These are phyloP conservation scores for Pachysandra terminalis DNA, from an alignment of 164 flowering plant species.

Conservation along the genomic window DNA sequence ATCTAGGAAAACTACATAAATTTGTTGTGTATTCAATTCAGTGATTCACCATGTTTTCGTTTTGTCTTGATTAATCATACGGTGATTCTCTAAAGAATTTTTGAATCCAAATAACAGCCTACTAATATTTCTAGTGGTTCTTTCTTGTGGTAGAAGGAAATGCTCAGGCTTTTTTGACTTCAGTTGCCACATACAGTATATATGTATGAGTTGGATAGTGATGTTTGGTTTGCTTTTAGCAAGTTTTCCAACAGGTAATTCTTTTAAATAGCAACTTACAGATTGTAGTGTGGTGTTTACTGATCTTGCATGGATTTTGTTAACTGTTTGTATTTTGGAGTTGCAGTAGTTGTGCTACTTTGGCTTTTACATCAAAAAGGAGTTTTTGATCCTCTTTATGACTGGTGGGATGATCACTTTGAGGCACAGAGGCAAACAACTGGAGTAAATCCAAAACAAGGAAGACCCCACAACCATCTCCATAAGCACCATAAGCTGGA, in stretches of 20 bases:
- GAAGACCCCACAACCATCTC: conserved; percentile 19
- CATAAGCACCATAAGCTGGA: conserved; percentile 35
- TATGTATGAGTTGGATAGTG: conserved; percentile 79
- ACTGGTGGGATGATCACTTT: conserved; percentile 84
- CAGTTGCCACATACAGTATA: conserved; percentile 81
- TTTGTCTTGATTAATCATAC: not conserved
- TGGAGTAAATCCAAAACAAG: conserved; percentile 18
- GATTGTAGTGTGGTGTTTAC: too few species aligned
- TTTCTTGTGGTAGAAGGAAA: conserved; percentile 71
- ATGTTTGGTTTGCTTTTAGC: conserved; percentile 71
- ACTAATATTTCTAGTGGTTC: conserved; percentile 6
- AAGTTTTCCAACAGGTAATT: conserved; percentile 71
- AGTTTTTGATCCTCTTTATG: conserved; percentile 77
- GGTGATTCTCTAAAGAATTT: not conserved
- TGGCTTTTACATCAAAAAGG: conserved; percentile 94
- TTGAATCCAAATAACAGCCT: not conserved
- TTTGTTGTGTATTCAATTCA: too few species aligned
- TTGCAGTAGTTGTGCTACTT: conserved; percentile 65
- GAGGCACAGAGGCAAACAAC: conserved; percentile 16
- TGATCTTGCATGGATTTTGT: too few species aligned
- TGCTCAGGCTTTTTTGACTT: conserved; percentile 83
- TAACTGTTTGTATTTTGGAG: conserved; percentile 10
- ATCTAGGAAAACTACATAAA: too few species aligned
- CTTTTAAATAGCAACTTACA: not conserved
- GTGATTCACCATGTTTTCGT: too few species aligned